Percentiles rank a stretch among this genome's conserved stretches.
Evolutionary conservation across 164 flowering plant species (phyloP).

Genomic region (Paratinospora sagittata): DNA sequence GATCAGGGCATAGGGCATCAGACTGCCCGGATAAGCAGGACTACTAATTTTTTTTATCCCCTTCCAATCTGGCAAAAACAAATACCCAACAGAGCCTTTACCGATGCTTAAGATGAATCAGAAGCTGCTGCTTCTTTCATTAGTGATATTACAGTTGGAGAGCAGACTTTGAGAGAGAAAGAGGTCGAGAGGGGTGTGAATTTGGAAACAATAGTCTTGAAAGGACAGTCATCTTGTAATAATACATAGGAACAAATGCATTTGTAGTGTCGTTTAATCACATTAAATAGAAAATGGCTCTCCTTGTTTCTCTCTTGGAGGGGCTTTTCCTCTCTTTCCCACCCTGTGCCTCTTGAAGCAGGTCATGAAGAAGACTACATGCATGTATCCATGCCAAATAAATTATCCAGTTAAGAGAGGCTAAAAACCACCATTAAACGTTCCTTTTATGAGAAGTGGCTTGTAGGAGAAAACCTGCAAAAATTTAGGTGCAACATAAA

Average conservation of each 20-base stretch:
- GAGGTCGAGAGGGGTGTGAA: not conserved
- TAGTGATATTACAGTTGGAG: not conserved
- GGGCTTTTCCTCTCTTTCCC: too few species aligned
- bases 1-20: conserved; percentile 78
- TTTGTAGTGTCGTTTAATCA: not conserved
- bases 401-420: too few species aligned
- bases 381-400: too few species aligned
- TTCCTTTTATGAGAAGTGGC: too few species aligned
- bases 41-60: conserved; percentile 23
- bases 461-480: too few species aligned
- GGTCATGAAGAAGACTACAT: too few species aligned
- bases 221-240: not conserved
- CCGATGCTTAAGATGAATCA: not conserved
- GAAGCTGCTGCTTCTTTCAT: not conserved
- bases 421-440: too few species aligned
- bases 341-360: too few species aligned
- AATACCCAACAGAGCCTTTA: not conserved
- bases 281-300: not conserved
- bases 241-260: not conserved
- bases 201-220: not conserved
- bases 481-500: too few species aligned
- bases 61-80: not conserved
- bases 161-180: too few species aligned
- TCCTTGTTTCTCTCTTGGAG: not conserved
- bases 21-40: conserved; percentile 69